phyloP scores from a whole-genome alignment of 176 grass and related monocot species.

The Oryza glaberrima region DNA sequence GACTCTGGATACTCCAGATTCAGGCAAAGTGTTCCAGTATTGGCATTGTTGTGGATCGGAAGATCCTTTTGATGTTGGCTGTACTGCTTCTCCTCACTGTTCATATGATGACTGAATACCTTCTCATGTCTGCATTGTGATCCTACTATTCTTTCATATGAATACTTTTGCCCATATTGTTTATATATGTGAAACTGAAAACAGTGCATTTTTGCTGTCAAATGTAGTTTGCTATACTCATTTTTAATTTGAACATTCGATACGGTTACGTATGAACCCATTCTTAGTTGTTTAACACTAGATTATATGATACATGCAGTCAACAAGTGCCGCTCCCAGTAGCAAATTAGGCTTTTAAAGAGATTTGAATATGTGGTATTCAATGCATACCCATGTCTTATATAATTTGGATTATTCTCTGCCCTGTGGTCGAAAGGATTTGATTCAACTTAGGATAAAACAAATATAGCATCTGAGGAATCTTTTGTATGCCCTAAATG shows the following conservation, averaged over 20 bases:
- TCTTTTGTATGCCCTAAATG: neutral
- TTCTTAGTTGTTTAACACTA: slow-evolving; percentile 5
- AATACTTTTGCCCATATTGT: neutral
- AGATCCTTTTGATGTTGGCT: slow-evolving; percentile 80
- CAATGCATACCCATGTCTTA: neutral
- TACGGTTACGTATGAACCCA: neutral
- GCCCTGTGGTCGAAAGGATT: neutral
- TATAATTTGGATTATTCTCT: neutral
- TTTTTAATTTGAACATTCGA: neutral
- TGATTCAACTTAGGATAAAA: neutral
- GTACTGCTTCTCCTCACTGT: slow-evolving; percentile 78
- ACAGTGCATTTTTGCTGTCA: neutral
- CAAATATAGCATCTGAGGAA: neutral
- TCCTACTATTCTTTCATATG: neutral
- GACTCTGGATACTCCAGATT: slow-evolving; percentile 78
- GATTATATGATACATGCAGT: neutral
- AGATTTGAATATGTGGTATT: neutral
- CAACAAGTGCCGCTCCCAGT: neutral
- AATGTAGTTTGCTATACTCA: neutral
- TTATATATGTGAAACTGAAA: neutral
- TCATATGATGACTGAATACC: slow-evolving; percentile 80
- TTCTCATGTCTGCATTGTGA: neutral
- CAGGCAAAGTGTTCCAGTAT: slow-evolving; percentile 90
- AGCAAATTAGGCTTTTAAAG: neutral
- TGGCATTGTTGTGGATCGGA: slow-evolving; percentile 97